These are phyloP conservation scores for Byssothecium circinans DNA, from an alignment of 2,329 filamentous ascomycete genomes.

Conservation along the genomic window DNA sequence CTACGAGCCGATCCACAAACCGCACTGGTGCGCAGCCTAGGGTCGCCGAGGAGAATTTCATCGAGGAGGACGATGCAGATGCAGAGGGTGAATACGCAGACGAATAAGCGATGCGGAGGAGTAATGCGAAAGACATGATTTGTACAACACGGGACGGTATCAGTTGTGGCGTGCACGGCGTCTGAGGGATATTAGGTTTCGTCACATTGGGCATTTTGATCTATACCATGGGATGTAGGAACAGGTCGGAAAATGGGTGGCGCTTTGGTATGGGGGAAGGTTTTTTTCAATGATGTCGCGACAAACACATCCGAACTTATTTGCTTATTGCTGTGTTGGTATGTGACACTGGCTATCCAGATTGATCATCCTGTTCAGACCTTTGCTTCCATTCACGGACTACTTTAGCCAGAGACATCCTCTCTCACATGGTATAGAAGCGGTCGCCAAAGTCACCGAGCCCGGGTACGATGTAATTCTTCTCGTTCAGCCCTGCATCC, in stretches of 20 bases:
- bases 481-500: conserved; percentile 93
- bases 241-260: neutral
- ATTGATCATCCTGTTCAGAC: neutral
- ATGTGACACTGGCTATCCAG: too few species aligned
- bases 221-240: neutral
- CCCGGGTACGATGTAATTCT: conserved; percentile 95
- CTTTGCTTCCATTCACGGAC: neutral
- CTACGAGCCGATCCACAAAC: conserved; percentile 26
- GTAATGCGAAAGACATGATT: conserved; percentile 3
- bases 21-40: conserved; percentile 29
- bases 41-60: conserved; percentile 37
- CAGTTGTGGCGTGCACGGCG: conserved; percentile 23
- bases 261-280: too few species aligned
- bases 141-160: conserved; percentile 16
- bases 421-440: conserved; percentile 80
- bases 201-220: conserved; percentile 1
- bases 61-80: conserved; percentile 44
- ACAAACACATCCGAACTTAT: too few species aligned
- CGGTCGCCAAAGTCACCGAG: conserved; percentile 94
- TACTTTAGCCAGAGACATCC: neutral
- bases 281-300: too few species aligned
- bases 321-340: neutral
- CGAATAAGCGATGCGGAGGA: conserved; percentile 5
- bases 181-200: conserved; percentile 25
- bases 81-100: conserved; percentile 42